Conservation (phyloP, 1,139 yeast genomes). For the Yamadazyma atmosphaerica region DNA sequence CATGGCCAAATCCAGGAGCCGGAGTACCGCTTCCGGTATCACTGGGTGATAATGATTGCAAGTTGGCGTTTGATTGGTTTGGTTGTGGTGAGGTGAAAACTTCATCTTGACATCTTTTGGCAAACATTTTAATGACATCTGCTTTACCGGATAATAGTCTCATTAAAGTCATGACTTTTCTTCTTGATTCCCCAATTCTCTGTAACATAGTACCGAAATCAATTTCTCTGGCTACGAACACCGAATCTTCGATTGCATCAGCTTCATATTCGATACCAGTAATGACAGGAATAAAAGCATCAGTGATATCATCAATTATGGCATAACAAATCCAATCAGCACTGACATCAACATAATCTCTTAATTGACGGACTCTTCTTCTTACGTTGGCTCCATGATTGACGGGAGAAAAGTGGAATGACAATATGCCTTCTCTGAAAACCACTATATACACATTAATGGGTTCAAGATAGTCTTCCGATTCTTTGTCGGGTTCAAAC, state of each 20-base stretch:
- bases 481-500: constrained; percentile 71
- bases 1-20: constrained; percentile 15
- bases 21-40: constrained; percentile 9
- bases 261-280: constrained; percentile 88
- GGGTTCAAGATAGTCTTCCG: constrained; percentile 83
- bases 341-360: constrained; percentile 83
- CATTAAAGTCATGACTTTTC: constrained; percentile 90
- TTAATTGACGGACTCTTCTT: constrained; percentile 84
- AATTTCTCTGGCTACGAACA: constrained; percentile 34
- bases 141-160: constrained; percentile 91
- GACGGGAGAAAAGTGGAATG: constrained; percentile 85
- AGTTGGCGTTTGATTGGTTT: constrained; percentile 11
- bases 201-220: constrained; percentile 75
- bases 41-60: constrained; percentile 9
- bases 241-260: constrained; percentile 85
- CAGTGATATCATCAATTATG: constrained; percentile 88
- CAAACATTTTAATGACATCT: constrained; percentile 96
- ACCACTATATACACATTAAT: constrained; percentile 87
- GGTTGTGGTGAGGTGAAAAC: constrained; percentile 19
- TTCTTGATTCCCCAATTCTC: constrained; percentile 83
- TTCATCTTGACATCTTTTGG: constrained; percentile 89
- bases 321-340: constrained; percentile 97
- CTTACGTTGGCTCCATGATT: constrained; percentile 85
- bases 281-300: constrained; percentile 89
- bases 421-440: constrained; percentile 76